Percentiles rank a stretch among this genome's conserved stretches.
Conservation (phyloP, 1,284 basidiomycete genomes). For the Leccinum subatratum region DNA sequence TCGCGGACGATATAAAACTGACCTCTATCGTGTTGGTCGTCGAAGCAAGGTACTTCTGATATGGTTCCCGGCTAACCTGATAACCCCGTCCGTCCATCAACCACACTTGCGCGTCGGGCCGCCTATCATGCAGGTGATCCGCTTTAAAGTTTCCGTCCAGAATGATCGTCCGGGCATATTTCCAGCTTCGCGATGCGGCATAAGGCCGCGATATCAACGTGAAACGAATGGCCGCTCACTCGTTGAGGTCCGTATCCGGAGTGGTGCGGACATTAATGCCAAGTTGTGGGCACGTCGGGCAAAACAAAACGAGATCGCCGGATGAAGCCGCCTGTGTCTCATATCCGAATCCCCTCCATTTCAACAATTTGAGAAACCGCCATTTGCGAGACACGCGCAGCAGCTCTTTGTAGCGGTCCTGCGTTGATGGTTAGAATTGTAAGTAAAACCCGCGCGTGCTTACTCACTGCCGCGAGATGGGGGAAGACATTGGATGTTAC, state of each 20-base stretch:
- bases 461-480: neutral
- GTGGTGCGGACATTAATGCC: neutral
- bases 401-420: neutral
- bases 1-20: neutral
- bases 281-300: neutral
- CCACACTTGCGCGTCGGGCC: neutral
- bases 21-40: neutral
- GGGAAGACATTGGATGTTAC: neutral
- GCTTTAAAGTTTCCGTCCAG: conserved; percentile 21
- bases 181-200: conserved; percentile 1
- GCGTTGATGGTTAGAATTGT: no score
- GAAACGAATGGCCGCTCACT: no score
- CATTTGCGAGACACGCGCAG: neutral
- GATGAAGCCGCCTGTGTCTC: neutral
- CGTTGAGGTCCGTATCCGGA: no score
- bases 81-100: conserved; percentile 13
- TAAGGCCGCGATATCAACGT: no score
- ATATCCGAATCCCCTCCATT: neutral
- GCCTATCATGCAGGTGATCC: conserved; percentile 1
- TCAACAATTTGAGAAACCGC: neutral
- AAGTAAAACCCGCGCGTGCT: no score
- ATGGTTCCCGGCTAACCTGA: neutral
- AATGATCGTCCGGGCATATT: neutral
- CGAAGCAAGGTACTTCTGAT: neutral
- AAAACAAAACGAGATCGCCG: neutral